Base-by-base conservation (phyloP, 352 stramenopile genomes). In the Phytopythium montanum region DNA sequence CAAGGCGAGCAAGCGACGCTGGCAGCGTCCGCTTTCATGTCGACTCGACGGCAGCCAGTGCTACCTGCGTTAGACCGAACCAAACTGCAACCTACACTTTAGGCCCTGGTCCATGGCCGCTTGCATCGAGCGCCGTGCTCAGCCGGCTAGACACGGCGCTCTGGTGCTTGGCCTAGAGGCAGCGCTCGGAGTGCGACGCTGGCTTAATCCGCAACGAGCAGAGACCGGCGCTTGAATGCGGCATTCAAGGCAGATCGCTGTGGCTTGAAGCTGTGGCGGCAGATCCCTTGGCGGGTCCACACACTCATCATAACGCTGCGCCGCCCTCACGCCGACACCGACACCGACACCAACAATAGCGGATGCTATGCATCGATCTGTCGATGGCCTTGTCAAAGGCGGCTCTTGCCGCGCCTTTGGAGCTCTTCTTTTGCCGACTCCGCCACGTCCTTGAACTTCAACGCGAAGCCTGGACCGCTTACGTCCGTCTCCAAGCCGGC, bases 381-480 rank as follows among this genome's bases (percentile, higher is more conserved):
- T n/a, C n/a, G n/a, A n/a, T n/a, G n/a, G n/a, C n/a, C n/a, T n/a
- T 29, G 42, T 10, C n/a, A 49, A 29, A 29, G 14, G 14, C 2
- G 7, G 18, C 42, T 49, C 21, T 21, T 7, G 7, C 41, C 41
- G 21, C 41, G 41, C 19, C 41, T 21, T 18, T 23, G n/a, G 7
- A 21, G 44, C 44, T 51, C 44, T 51, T 51, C 21, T 51, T 25
- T 51, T 9, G 3, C 44, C 44, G 44, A 51, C 23, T 26, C 8
- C 44, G 23, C 44, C 44, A 7, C n/a, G 50, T 45, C 50, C 29
- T 56, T 56, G 50, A 56, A 56, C 50, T 56, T 56, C 50, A 56
- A 45, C 16, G 50, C 31, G 23, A 23, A 8, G 18, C n/a, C 16
- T 19, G 5, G 13, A 38, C 46, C 16, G n/a, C 25, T 53, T 36